These are phyloP conservation scores for Micromonas commoda DNA, from an alignment of 139 green algal genomes.

Conservation along the genomic window DNA sequence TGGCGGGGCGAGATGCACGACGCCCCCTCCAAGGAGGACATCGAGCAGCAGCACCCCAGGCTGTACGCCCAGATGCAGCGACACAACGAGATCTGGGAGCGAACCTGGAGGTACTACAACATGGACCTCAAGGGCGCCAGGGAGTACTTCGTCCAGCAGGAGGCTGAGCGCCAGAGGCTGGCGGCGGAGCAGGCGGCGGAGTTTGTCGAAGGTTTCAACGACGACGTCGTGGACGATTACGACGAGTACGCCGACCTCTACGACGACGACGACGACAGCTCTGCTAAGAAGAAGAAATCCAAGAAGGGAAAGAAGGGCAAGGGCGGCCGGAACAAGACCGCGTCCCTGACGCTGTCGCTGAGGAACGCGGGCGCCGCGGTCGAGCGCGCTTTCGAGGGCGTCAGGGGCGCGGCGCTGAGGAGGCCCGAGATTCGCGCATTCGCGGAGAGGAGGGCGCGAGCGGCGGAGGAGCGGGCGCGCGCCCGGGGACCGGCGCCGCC, in stretches of 20 bases:
- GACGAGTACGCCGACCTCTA: slow-evolving; percentile 16
- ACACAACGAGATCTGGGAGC: slow-evolving; percentile 6
- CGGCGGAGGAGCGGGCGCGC: neutral
- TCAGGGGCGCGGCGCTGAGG: too few relatives aligned
- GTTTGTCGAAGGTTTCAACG: neutral
- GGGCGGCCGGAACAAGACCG: neutral
- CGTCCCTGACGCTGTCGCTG: slow-evolving; percentile 4
- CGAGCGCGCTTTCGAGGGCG: neutral
- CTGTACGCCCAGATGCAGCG: neutral
- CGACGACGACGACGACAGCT: slow-evolving; percentile 5
- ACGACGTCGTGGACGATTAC: slow-evolving; percentile 10
- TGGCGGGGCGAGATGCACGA: slow-evolving; percentile 1
- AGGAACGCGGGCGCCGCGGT: neutral
- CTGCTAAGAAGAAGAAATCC: neutral
- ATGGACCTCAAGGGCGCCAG: neutral
- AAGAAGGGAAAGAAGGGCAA: neutral
- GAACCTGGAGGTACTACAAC: slow-evolving; percentile 22
- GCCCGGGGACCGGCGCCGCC: too few relatives aligned
- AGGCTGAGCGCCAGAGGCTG: neutral
- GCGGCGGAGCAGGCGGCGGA: neutral
- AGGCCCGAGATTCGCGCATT: neutral
- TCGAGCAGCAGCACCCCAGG: neutral
- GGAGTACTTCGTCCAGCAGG: neutral
- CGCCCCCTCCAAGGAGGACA: neutral
- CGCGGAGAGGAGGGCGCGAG: neutral